Conservation (phyloP, 148 eudicot genomes). For the Rhododendron ferrugineum region DNA sequence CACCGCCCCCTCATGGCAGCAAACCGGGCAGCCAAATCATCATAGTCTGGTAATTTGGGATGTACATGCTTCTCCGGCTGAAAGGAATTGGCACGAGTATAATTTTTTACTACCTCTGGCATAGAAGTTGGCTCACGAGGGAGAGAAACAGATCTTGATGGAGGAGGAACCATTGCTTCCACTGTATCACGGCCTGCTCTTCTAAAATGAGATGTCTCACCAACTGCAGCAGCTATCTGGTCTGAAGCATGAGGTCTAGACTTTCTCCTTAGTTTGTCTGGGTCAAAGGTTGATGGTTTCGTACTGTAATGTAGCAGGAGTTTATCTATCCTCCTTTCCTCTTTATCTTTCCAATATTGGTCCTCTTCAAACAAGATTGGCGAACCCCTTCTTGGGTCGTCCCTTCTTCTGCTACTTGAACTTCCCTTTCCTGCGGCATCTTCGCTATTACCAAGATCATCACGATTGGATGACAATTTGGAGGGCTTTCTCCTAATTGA, state of each 20-base stretch:
- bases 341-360: constrained; percentile 46
- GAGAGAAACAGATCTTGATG: constrained; percentile 67
- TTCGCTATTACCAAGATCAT: constrained; percentile 33
- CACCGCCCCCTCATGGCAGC: constrained; percentile 64
- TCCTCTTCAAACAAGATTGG: constrained; percentile 66
- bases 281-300: constrained; percentile 53
- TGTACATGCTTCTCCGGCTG: constrained; percentile 83
- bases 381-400: constrained; percentile 61
- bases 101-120: constrained; percentile 49
- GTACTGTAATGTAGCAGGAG: constrained; percentile 75
- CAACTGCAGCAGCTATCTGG: constrained; percentile 13
- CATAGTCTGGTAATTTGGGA: constrained; percentile 93
- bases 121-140: constrained; percentile 44
- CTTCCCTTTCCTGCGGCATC: constrained; percentile 38
- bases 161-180: constrained; percentile 29
- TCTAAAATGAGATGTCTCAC: constrained; percentile 22
- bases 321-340: constrained; percentile 74
- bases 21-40: constrained; percentile 89
- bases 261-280: constrained; percentile 41
- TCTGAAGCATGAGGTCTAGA: constrained; percentile 15
- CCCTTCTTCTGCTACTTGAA: constrained; percentile 73
- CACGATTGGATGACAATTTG: constrained; percentile 35
- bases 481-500: constrained; percentile 62
- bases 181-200: constrained; percentile 12
- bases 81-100: constrained; percentile 69